Conservation (phyloP, 2,329 filamentous ascomycete genomes). For the Trichoderma cornu-damae region DNA sequence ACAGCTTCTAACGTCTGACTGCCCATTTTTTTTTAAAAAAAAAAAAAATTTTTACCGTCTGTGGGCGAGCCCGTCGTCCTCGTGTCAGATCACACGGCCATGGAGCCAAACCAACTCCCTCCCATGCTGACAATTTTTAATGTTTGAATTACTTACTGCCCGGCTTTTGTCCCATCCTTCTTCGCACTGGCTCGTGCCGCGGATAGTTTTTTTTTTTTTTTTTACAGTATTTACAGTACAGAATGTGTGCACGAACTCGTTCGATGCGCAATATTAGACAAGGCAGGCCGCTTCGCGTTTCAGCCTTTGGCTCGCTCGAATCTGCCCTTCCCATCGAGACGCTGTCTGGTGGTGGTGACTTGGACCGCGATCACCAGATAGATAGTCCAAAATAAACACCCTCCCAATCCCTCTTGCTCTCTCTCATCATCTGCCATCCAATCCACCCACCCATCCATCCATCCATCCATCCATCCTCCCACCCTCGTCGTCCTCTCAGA, state of each 20-base stretch:
- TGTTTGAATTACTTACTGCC: no score
- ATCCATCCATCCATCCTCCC: not conserved
- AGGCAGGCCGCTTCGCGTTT: not conserved
- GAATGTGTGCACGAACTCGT: no score
- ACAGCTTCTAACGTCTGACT: not conserved
- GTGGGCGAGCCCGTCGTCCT: conserved; percentile 2
- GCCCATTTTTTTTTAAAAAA: no score
- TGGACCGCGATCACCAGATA: conserved; percentile 4
- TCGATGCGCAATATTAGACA: no score
- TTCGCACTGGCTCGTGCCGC: no score
- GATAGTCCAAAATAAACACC: not conserved
- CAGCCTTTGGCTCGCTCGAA: not conserved
- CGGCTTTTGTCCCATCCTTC: no score
- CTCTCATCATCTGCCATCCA: not conserved
- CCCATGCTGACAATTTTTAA: no score
- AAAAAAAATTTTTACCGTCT: not conserved
- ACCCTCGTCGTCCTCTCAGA: not conserved
- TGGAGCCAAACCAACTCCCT: not conserved
- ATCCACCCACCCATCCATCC: not conserved
- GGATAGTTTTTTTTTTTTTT: no score
- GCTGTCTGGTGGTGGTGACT: not conserved
- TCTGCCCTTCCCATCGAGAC: not conserved
- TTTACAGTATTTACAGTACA: no score
- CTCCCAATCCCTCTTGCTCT: not conserved
- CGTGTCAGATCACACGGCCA: conserved; percentile 5